phyloP scores from a whole-genome alignment of 1,139 yeast species.

The Hyphopichia fennica region DNA sequence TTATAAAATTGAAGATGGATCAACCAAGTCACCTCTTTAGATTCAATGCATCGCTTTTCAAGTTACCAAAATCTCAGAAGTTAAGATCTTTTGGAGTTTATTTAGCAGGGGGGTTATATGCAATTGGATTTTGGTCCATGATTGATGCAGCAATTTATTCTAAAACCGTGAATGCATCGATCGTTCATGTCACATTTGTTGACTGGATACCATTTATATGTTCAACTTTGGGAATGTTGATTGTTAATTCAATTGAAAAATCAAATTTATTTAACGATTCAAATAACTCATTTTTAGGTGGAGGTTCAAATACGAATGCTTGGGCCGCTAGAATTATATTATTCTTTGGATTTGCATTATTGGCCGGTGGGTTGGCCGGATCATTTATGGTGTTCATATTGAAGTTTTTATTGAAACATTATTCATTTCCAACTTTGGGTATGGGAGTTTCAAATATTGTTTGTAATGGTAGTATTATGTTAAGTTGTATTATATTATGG shows the following conservation, averaged over 20 bases:
- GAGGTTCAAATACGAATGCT: slow-evolving; percentile 54
- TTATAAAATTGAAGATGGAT: slow-evolving; percentile 24
- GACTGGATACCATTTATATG: slow-evolving; percentile 96
- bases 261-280: slow-evolving; percentile 63
- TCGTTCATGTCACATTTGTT: slow-evolving; percentile 81
- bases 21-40: slow-evolving; percentile 45
- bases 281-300: slow-evolving; percentile 48
- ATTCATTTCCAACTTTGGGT: slow-evolving; percentile 81
- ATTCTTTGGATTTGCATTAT: slow-evolving; percentile 85
- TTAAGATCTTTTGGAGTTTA: slow-evolving; percentile 77
- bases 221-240: slow-evolving; percentile 85
- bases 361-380: slow-evolving; percentile 95
- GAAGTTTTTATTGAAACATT: slow-evolving; percentile 78
- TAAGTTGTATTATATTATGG: slow-evolving; percentile 89
- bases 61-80: slow-evolving; percentile 66
- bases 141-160: slow-evolving; percentile 88
- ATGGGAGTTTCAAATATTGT: slow-evolving; percentile 93
- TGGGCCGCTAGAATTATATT: slow-evolving; percentile 94
- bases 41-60: slow-evolving; percentile 48
- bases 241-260: slow-evolving; percentile 90
- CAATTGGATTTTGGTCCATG: slow-evolving; percentile 87
- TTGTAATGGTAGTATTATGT: slow-evolving; percentile 76
- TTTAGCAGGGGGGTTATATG: slow-evolving; percentile 72
- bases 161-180: slow-evolving; percentile 79
- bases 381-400: slow-evolving; percentile 83